Base-by-base conservation (phyloP, 164 flowering plant species). In the Nymphaea colorata region DNA sequence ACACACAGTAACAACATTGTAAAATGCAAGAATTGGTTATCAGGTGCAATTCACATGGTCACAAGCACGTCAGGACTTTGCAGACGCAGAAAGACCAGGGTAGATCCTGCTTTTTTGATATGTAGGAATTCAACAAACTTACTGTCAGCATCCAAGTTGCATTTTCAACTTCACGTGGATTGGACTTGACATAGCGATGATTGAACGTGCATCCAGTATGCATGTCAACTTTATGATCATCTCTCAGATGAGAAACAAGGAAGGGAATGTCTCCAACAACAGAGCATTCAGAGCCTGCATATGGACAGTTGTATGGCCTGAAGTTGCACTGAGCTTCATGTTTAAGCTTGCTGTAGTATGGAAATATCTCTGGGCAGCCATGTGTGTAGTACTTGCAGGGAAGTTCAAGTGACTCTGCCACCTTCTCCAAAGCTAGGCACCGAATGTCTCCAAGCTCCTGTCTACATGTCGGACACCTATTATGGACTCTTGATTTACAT, bases 151-250 rank as follows among this genome's bases (percentile, higher is more conserved):
- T 90, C 96, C 96, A 90, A 5, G 96, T 90, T 44, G 96, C 96
- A 71, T 93, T 93, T 72, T 93, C 94, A 25, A 89, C 96, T 79
- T 89, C 96, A 12, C 93, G 97, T 51, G 98, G 97, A 79, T 89
- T 93, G 10, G 97, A 86, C 71, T 91, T 89, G 36, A 87, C 96
- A 73, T 93, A 91, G 41, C 97, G 92, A 79, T 93, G 97, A 74
- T 91, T 93, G 72, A 93, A 91, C 18, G 97, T 89, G 78, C 86
- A 82, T 45, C 98, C 98, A 4, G 92, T 69, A 75, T 90, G 97
- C 98, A 91, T 93, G 81, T 93, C 96, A 70, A 90, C 98, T 79
- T 90, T 88, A 84, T 93, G 98, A 71, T 90, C 93, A 69, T 89
- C 96, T 78, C 91, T 87, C 64, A 93, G 80, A 78, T 93, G 98